Base-by-base conservation (phyloP, 768 basidiomycete genomes). In the Rhodotorula paludigena region DNA sequence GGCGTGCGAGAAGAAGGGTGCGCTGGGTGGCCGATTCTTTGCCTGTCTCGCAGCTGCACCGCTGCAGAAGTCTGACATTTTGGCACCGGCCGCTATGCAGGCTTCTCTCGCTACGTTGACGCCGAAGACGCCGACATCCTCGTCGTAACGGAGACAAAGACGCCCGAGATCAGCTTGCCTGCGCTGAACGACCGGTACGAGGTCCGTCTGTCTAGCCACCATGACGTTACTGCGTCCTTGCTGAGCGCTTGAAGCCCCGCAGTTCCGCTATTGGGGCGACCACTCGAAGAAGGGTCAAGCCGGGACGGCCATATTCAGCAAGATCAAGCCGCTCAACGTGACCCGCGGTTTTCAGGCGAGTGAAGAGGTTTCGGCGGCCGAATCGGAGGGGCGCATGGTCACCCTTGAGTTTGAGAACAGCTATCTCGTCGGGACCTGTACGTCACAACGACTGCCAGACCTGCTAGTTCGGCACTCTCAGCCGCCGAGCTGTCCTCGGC, bases 111-210 rank as follows among this genome's bases (percentile, higher is more conserved):
- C 74, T 93, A 93, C 75, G 81, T 92, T 39, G 86, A 89, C 71
- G 89, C 89, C 3, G 91, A 93, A 73, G 86, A 92, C 75, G 85
- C 91, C 0, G 91, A 93, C 75, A 81, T 93, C 35, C 81, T 92
- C 32, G 83, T 92, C 23, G 80, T 93, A 49, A 90, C 89, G 0
- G 91, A 93, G 80, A 92, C 90, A 16, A 93, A 92, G 82, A 63
- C 66, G 47, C 89, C 85, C 5, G 81, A 79, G 28, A 57, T 64
- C n/a, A 41, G 55, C 14, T 28, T 67, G 21, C 41, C 58, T 10
- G 52, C 57, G 44, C 57, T 69, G n/a, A 42, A 62, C 16, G 56
- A 54, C n/a, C 60, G 64, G 1, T 73, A 69, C 45, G 44, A 48
- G 41, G 70, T 71, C 14, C 10, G 64, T 18, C 41, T 8, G 12